Evolutionary conservation across 1,284 basidiomycete genomes (phyloP).

Genomic region (Porodaedalea pini): DNA sequence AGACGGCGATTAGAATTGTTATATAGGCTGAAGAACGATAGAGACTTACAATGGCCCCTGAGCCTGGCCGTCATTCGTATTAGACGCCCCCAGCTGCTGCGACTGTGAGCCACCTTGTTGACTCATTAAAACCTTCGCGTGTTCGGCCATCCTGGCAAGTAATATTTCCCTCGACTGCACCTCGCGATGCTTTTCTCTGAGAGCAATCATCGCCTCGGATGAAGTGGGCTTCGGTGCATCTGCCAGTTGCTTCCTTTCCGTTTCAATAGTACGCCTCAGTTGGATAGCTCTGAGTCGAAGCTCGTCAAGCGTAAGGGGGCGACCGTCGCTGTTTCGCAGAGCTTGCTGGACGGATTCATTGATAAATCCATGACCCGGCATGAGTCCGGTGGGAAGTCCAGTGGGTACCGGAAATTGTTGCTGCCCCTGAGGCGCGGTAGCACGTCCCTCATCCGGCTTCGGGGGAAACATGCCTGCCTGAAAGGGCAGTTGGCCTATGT

Average conservation of each 20-base stretch:
- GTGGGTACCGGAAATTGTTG: background rate
- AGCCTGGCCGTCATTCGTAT: background rate
- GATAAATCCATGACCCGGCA: background rate
- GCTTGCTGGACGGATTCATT: background rate
- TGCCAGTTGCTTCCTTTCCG: background rate
- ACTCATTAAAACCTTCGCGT: background rate
- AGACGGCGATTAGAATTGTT: background rate
- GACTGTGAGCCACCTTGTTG: background rate
- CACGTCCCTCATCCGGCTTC: constrained; percentile 7
- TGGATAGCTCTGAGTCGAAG: constrained; percentile 1
- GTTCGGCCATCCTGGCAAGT: background rate
- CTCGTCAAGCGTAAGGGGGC: constrained; percentile 4
- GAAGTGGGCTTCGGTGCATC: background rate
- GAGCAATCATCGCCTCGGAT: background rate
- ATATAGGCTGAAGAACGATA: background rate
- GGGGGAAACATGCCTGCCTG: constrained; percentile 8
- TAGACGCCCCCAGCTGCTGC: constrained; percentile 2
- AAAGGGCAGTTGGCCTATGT: constrained; percentile 12
- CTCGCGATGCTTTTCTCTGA: background rate
- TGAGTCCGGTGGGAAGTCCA: background rate
- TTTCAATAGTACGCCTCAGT: constrained; percentile 11
- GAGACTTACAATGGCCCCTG: constrained; percentile 5
- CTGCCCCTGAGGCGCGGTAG: constrained; percentile 1
- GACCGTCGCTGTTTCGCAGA: constrained; percentile 8
- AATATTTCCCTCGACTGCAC: background rate